Conservation (phyloP, 2,329 filamentous ascomycete genomes). For the Xylaria sp. region DNA sequence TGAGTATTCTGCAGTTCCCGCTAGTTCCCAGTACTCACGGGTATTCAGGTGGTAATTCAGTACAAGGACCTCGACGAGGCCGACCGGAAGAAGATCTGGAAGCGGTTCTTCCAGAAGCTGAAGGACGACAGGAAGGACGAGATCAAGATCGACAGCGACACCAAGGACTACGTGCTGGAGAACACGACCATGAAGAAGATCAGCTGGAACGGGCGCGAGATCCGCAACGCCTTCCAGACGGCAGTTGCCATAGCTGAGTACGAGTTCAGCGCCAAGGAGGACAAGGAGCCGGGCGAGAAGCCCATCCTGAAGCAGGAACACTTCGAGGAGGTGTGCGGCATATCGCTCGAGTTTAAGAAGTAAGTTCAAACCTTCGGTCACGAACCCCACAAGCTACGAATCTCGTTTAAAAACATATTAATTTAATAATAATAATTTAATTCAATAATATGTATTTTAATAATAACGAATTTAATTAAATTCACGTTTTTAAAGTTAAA, state of each 20-base stretch:
- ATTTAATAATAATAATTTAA: no score
- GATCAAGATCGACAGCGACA: conserved; percentile 1
- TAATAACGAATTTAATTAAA: no score
- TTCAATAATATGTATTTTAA: no score
- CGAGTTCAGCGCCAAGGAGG: conserved; percentile 1
- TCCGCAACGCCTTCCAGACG: conserved; percentile 15
- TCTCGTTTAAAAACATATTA: no score
- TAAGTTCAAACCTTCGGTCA: no score
- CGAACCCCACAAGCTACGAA: no score
- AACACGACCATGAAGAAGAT: background rate
- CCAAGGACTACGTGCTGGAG: conserved; percentile 11
- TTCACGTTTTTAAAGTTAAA: no score
- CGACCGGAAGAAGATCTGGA: conserved; percentile 30
- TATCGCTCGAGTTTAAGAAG: conserved; percentile 8
- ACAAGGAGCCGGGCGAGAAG: conserved; percentile 3
- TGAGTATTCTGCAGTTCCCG: background rate
- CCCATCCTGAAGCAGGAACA: conserved; percentile 5
- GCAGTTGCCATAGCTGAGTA: conserved; percentile 14
- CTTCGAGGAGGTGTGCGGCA: conserved; percentile 13
- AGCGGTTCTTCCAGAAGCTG: conserved; percentile 21
- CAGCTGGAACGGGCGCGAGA: conserved; percentile 11
- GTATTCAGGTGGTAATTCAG: conserved; percentile 26
- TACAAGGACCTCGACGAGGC: conserved; percentile 26
- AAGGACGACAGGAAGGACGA: conserved; percentile 6
- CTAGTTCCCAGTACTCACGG: background rate